These are phyloP conservation scores for Podospora pseudopauciseta DNA, from an alignment of 495 filamentous ascomycete species.

Conservation along the genomic window DNA sequence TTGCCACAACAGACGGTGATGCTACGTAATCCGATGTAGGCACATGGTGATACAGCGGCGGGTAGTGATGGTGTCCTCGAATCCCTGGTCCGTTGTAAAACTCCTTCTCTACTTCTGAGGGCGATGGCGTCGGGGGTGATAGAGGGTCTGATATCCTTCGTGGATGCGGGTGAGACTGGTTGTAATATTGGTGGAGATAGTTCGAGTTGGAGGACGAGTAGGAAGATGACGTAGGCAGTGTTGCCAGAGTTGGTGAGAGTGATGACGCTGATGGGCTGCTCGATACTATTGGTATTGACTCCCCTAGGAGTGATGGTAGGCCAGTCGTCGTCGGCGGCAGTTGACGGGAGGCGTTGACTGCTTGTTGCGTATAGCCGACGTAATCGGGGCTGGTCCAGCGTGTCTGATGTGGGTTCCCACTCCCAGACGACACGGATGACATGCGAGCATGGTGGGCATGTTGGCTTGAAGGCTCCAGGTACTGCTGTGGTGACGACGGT, in stretches of 20 bases:
- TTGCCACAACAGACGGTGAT: conserved; percentile 5
- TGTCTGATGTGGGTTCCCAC: neutral
- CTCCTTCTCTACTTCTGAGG: conserved; percentile 19
- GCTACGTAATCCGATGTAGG: neutral
- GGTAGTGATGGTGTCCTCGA: neutral
- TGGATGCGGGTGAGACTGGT: neutral
- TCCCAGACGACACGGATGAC: neutral
- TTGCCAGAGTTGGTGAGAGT: neutral
- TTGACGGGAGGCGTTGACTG: conserved; percentile 16
- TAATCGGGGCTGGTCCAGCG: conserved; percentile 27
- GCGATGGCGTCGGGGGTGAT: neutral
- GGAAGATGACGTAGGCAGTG: neutral
- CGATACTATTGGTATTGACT: conserved; percentile 18
- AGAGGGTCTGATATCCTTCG: conserved; percentile 3
- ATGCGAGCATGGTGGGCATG: conserved; percentile 6
- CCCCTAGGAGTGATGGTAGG: conserved; percentile 27
- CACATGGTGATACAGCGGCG: conserved; percentile 1
- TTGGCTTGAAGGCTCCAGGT: conserved; percentile 4
- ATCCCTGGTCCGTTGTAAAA: conserved; percentile 10
- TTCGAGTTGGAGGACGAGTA: neutral
- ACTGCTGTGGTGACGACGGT: conserved; percentile 9
- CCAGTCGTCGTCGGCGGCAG: conserved; percentile 9
- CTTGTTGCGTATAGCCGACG: conserved; percentile 27
- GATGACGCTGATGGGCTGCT: neutral
- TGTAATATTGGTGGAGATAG: neutral